Conservation (phyloP, 176 grass and related monocot genomes). For the Paspalum notatum region DNA sequence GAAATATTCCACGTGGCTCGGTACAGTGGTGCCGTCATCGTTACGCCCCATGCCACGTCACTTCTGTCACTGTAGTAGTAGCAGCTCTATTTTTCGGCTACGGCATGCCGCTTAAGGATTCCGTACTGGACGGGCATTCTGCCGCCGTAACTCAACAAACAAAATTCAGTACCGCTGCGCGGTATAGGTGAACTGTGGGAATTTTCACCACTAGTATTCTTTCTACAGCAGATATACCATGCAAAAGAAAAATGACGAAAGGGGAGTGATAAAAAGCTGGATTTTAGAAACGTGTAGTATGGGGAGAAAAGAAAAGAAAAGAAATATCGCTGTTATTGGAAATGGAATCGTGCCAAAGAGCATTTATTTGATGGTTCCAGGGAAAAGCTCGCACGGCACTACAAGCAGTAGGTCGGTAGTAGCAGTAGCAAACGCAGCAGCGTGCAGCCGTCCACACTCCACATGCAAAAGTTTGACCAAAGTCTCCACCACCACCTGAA, state of each 20-base stretch:
- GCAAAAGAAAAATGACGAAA: neutral
- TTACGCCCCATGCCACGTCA: slow-evolving; percentile 24
- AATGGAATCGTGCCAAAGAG: slow-evolving; percentile 13
- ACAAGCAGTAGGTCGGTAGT: neutral
- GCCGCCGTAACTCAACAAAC: neutral
- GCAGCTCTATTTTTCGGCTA: neutral
- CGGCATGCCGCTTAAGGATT: too few species aligned
- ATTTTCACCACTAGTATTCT: too few species aligned
- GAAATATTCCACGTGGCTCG: slow-evolving; percentile 68
- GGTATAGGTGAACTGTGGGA: too few species aligned
- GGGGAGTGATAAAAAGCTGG: neutral
- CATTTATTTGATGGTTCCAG: too few species aligned
- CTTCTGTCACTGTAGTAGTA: neutral
- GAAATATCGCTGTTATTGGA: neutral
- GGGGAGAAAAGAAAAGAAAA: neutral
- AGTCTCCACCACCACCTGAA: neutral
- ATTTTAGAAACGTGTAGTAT: neutral
- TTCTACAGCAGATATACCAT: neutral
- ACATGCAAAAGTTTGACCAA: slow-evolving; percentile 37
- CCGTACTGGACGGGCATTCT: neutral
- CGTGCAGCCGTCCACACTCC: slow-evolving; percentile 7
- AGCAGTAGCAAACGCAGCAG: neutral
- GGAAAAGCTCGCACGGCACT: neutral
- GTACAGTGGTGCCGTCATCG: slow-evolving; percentile 38
- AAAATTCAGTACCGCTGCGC: too few species aligned